Evolutionary conservation across 305 asterid species (phyloP).

Genomic region (Fraxinus baroniana): DNA sequence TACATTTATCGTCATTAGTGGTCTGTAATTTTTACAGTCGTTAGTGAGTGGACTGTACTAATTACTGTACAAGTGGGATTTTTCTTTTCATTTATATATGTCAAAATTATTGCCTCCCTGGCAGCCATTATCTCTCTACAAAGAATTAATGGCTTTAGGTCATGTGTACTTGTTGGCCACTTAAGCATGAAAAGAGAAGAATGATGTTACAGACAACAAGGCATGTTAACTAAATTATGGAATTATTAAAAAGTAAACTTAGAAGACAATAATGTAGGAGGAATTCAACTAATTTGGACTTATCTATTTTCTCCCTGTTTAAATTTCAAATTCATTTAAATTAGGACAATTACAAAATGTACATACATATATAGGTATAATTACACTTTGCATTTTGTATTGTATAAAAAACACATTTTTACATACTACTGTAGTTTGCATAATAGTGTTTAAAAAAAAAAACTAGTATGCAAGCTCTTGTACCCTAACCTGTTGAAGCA

Average conservation of each 20-base stretch:
- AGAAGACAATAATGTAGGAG: constrained; percentile 26
- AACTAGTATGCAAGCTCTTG: too few relatives aligned
- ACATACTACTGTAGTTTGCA: neutral
- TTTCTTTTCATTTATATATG: neutral
- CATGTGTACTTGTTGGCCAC: constrained; percentile 63
- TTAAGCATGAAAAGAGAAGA: constrained; percentile 29
- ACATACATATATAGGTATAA: neutral
- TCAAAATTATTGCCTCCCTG: constrained; percentile 17
- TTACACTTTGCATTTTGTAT: too few relatives aligned
- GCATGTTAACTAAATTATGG: constrained; percentile 17
- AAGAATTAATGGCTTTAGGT: constrained; percentile 21
- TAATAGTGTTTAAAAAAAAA: too few relatives aligned
- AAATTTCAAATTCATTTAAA: constrained; percentile 6
- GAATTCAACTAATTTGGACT: constrained; percentile 17
- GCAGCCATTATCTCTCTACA: constrained; percentile 28
- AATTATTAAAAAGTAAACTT: neutral
- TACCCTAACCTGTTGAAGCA: too few relatives aligned
- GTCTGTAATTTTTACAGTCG: too few relatives aligned
- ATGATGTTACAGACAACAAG: constrained; percentile 34
- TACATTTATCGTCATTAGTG: too few relatives aligned
- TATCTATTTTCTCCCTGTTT: constrained; percentile 20
- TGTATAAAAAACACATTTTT: neutral
- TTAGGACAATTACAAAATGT: neutral
- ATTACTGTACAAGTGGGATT: too few relatives aligned
- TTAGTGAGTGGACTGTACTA: too few relatives aligned